Conservation (phyloP, 202 grass and related monocot genomes). For the Panicum virgatum region DNA sequence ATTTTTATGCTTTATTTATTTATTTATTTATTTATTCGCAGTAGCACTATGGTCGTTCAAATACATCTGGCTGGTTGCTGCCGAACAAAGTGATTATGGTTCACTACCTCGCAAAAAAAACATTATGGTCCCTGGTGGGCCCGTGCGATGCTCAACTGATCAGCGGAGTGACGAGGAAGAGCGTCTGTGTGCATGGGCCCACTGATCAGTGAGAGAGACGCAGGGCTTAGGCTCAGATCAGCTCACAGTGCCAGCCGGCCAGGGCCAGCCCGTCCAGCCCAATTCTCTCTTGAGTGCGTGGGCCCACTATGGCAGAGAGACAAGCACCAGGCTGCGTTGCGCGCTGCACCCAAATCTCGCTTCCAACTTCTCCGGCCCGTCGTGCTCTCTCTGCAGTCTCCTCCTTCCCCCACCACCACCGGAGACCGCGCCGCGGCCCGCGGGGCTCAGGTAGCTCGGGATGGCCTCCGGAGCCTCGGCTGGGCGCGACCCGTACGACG, state of each 20-base stretch:
- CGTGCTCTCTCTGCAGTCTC: neutral
- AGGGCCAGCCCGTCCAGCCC: no score
- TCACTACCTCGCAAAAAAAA: no score
- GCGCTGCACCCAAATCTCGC: slow-evolving; percentile 31
- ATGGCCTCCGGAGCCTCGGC: slow-evolving; percentile 33
- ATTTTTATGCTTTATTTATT: neutral
- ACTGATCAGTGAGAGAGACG: no score
- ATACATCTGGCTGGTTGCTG: no score
- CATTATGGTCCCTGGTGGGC: neutral
- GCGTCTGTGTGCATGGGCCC: no score
- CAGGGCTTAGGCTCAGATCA: neutral
- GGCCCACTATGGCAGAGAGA: neutral
- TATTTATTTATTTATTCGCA: no score
- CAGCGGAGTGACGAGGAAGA: no score
- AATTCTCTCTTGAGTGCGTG: no score
- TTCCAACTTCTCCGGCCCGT: slow-evolving; percentile 17
- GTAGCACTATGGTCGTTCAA: no score
- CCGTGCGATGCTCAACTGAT: no score
- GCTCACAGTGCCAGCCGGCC: neutral
- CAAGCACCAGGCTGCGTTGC: neutral
- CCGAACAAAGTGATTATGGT: no score
- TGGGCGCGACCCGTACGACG: slow-evolving; percentile 40
- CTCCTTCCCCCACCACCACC: neutral
- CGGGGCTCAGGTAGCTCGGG: neutral
- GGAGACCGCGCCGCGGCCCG: slow-evolving; percentile 23